Evolutionary conservation across 768 basidiomycete genomes (phyloP).

Genomic region (Mycena maculata): DNA sequence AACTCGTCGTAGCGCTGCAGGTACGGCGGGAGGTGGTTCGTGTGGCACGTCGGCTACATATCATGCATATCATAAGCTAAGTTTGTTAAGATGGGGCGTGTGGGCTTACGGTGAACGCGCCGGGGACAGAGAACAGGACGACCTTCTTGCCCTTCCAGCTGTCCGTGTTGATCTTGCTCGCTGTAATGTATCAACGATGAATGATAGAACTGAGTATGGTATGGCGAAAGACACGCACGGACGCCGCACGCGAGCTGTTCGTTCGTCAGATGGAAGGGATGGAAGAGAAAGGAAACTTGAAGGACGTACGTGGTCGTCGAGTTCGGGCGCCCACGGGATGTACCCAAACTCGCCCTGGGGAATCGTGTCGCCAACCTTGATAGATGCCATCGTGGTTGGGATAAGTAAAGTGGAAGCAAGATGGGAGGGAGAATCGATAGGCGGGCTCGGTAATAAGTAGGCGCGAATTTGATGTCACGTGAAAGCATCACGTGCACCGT

Average conservation of each 20-base stretch:
- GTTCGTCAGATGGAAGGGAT: constrained; percentile 26
- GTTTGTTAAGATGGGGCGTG: constrained; percentile 31
- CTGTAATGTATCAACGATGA: constrained; percentile 45
- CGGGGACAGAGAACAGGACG: constrained; percentile 81
- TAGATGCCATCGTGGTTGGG: constrained; percentile 43
- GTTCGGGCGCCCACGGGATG: constrained; percentile 70
- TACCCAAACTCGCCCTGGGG: constrained; percentile 60
- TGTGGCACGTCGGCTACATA: constrained; percentile 70
- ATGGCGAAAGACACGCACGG: constrained; percentile 55
- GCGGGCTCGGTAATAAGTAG: background rate
- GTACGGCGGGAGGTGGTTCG: constrained; percentile 72
- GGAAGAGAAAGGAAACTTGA: too few relatives aligned
- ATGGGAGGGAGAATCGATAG: background rate
- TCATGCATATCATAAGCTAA: constrained; percentile 63
- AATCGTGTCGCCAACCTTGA: constrained; percentile 65
- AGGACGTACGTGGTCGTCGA: constrained; percentile 70
- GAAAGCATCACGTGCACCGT: too few relatives aligned
- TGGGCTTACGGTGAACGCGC: constrained; percentile 78
- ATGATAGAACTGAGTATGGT: constrained; percentile 1
- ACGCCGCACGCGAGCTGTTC: constrained; percentile 71
- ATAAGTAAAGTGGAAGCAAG: background rate
- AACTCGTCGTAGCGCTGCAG: constrained; percentile 77
- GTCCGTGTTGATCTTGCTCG: constrained; percentile 63
- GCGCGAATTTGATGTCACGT: constrained; percentile 16
- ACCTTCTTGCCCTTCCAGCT: constrained; percentile 88